Percentiles rank a stretch among this genome's conserved stretches.
Evolutionary conservation across 1,139 yeast genomes (phyloP).

Genomic region (Sugiyamaella castrensis): DNA sequence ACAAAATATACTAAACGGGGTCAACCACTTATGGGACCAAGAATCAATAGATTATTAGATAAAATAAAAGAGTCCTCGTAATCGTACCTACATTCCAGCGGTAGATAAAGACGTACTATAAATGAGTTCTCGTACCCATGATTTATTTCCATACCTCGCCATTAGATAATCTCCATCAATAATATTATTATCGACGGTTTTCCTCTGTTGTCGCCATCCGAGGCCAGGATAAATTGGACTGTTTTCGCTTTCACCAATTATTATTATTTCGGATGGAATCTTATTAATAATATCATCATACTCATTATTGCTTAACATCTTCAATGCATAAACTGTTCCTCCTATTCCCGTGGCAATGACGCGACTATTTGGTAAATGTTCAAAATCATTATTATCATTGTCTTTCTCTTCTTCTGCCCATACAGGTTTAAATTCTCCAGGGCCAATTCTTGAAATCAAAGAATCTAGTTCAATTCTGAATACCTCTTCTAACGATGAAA

Average conservation of each 20-base stretch:
- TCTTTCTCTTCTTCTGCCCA: neutral
- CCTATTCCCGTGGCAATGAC: conserved; percentile 15
- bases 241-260: neutral
- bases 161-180: conserved; percentile 15
- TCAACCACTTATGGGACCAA: conserved; percentile 89
- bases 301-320: conserved; percentile 5
- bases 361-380: conserved; percentile 3
- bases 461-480: conserved; percentile 10
- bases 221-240: conserved; percentile 13
- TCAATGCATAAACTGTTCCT: conserved; percentile 18
- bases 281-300: conserved; percentile 3
- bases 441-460: conserved; percentile 9
- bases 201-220: conserved; percentile 3
- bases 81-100: neutral
- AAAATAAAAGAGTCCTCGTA: conserved; percentile 46
- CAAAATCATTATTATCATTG: neutral
- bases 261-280: neutral
- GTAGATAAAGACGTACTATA: conserved; percentile 7
- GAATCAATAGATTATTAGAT: conserved; percentile 73
- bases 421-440: conserved; percentile 6
- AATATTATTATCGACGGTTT: conserved; percentile 2
- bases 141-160: conserved; percentile 5
- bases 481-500: conserved; percentile 8
- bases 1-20: conserved; percentile 67
- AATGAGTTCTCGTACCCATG: conserved; percentile 14